phyloP scores from a whole-genome alignment of 1,284 basidiomycete genomes.

The Ganoderma multipileum region DNA sequence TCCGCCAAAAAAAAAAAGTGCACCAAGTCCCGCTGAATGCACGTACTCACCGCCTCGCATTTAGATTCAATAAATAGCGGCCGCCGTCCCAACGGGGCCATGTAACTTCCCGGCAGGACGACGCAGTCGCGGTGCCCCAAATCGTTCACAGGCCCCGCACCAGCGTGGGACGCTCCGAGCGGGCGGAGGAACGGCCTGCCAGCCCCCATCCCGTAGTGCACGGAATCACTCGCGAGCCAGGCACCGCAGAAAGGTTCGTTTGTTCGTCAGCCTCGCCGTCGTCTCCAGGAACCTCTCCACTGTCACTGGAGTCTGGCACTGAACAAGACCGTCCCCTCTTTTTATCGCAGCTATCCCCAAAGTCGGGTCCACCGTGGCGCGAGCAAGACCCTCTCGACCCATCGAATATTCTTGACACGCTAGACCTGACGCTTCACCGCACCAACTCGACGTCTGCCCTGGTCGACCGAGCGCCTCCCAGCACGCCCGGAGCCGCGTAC shows the following conservation, averaged over 20 bases:
- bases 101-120: background rate
- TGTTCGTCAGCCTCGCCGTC: background rate
- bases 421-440: background rate
- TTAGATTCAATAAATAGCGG: background rate
- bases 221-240: background rate
- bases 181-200: constrained; percentile 7
- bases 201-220: background rate
- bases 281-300: background rate
- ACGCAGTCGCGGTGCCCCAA: background rate
- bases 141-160: background rate
- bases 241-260: constrained; percentile 3
- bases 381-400: background rate
- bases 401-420: background rate
- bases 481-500: background rate
- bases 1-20: background rate
- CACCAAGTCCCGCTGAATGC: background rate
- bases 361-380: background rate
- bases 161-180: constrained; percentile 16
- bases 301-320: background rate
- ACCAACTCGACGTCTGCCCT: background rate
- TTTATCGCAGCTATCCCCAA: background rate
- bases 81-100: background rate
- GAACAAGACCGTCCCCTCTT: background rate
- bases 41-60: background rate
- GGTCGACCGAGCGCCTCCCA: no score